Conservation (phyloP, 352 stramenopile species). For the Pythium angustatum region DNA sequence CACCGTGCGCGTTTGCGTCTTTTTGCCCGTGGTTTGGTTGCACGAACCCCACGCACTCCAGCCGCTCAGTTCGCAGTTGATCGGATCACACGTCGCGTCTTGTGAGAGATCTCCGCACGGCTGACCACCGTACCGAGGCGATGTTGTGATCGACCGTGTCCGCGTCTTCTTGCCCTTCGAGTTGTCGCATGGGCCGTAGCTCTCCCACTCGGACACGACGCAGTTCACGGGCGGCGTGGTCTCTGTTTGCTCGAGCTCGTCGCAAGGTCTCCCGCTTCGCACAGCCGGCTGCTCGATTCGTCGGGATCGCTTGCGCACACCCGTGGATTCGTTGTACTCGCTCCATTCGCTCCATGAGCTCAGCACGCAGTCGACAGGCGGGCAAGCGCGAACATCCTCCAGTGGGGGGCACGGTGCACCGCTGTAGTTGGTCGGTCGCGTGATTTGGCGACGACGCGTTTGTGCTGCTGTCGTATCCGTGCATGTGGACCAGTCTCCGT, state of each 20-base stretch:
- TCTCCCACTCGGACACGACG: conserved; percentile 44
- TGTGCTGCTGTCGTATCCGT: conserved; percentile 43
- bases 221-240: conserved; percentile 51
- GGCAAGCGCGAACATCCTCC: conserved; percentile 42
- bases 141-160: conserved; percentile 39
- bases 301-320: conserved; percentile 21
- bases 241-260: conserved; percentile 35
- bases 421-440: conserved; percentile 35
- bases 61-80: conserved; percentile 39
- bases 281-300: conserved; percentile 26
- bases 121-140: conserved; percentile 51
- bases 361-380: conserved; percentile 35
- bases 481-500: conserved; percentile 51
- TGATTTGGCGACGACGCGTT: conserved; percentile 34
- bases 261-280: conserved; percentile 45
- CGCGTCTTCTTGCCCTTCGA: conserved; percentile 38
- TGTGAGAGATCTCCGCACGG: conserved; percentile 43
- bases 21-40: conserved; percentile 37
- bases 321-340: conserved; percentile 23
- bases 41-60: conserved; percentile 56
- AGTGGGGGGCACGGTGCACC: conserved; percentile 46
- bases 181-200: conserved; percentile 43
- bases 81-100: conserved; percentile 40
- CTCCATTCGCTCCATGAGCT: conserved; percentile 22
- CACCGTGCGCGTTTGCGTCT: conserved; percentile 35